These are phyloP conservation scores for Acacia confusa DNA, from an alignment of 306 rosid genomes.

Conservation along the genomic window DNA sequence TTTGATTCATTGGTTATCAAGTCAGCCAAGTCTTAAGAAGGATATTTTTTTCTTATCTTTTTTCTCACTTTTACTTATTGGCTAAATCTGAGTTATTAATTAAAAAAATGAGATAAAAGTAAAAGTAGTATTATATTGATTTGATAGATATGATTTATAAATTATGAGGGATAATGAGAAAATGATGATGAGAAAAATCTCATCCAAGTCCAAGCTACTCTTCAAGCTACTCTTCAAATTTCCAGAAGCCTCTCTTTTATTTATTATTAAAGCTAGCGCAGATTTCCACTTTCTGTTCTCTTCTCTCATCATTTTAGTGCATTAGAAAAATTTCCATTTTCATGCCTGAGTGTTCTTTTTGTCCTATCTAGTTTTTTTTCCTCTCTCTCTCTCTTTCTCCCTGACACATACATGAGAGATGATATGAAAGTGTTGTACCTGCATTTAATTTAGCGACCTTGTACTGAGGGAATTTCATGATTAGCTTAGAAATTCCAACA, in stretches of 20 bases:
- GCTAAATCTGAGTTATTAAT: no score
- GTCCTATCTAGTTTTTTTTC: not conserved
- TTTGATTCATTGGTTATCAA: slow-evolving; percentile 22
- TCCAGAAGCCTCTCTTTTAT: not conserved
- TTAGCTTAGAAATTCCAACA: not conserved
- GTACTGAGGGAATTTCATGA: not conserved
- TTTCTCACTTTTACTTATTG: no score
- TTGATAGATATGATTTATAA: no score
- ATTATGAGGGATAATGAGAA: no score
- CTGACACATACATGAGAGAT: not conserved
- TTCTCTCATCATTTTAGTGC: slow-evolving; percentile 18
- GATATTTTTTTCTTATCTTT: no score
- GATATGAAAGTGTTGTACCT: not conserved
- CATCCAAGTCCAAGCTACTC: no score
- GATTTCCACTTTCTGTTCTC: slow-evolving; percentile 31
- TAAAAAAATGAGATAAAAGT: no score
- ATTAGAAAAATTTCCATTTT: slow-evolving; percentile 33
- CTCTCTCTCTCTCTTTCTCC: not conserved
- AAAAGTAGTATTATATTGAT: no score
- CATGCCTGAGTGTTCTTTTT: not conserved
- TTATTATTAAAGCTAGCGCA: not conserved
- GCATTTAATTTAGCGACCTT: not conserved
- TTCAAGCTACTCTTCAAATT: slow-evolving; percentile 21
- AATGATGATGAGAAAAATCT: no score
- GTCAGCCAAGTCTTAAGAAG: slow-evolving; percentile 28